Percentiles rank a stretch among this genome's conserved stretches.
phyloP scores from a whole-genome alignment of 768 basidiomycete genomes.

The Russula olivacea region DNA sequence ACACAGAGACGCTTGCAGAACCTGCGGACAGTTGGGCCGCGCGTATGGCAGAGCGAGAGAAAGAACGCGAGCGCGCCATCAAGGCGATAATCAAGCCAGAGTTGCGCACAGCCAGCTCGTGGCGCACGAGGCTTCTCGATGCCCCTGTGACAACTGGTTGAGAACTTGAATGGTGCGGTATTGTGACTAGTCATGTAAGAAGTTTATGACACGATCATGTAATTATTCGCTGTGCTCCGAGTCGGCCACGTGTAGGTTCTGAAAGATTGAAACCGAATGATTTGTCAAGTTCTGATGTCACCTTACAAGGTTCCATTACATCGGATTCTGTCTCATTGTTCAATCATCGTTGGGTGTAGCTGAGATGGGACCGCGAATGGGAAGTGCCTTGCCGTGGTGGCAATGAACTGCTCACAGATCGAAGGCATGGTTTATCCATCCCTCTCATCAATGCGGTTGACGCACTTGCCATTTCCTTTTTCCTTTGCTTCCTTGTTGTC shows the following conservation, averaged over 20 bases:
- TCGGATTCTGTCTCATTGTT: too few species aligned
- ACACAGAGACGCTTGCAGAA: constrained; percentile 30
- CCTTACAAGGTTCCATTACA: too few species aligned
- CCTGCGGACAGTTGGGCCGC: constrained; percentile 22
- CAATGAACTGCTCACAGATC: too few species aligned
- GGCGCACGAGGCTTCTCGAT: constrained; percentile 19
- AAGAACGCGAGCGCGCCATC: constrained; percentile 21
- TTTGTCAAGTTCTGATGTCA: too few species aligned
- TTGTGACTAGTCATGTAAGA: neutral
- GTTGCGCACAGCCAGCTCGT: constrained; percentile 11
- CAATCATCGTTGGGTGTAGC: too few species aligned
- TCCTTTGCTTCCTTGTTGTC: too few species aligned
- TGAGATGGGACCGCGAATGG: too few species aligned
- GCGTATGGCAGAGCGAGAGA: constrained; percentile 23
- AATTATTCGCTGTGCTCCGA: neutral
- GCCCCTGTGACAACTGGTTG: neutral
- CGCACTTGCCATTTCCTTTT: too few species aligned
- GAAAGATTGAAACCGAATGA: neutral
- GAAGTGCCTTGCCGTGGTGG: too few species aligned
- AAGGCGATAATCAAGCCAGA: constrained; percentile 21
- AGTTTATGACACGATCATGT: neutral
- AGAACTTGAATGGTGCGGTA: neutral
- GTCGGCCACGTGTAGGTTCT: neutral
- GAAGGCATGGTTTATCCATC: too few species aligned
- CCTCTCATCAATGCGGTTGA: neutral